Conservation (phyloP, 202 grass and related monocot species). For the Alloteropsis angusta region DNA sequence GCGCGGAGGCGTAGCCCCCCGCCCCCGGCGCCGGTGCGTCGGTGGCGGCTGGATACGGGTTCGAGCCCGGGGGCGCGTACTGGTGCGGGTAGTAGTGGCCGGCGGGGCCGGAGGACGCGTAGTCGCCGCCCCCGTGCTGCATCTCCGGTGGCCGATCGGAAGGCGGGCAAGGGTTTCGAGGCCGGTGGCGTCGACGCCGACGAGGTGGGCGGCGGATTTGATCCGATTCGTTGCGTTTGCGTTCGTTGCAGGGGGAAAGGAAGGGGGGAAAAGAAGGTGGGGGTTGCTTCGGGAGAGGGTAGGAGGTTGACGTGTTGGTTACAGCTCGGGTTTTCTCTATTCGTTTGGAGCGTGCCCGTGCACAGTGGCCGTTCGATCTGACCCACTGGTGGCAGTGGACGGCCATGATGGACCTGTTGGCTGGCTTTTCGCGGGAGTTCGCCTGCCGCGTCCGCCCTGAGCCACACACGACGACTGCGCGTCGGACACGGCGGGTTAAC, state of each 20-base stretch:
- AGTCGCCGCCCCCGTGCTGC: conserved; percentile 61
- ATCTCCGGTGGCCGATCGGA: conserved; percentile 31
- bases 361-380: conserved; percentile 7
- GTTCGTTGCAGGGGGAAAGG: conserved; percentile 26
- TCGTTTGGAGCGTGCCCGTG: neutral
- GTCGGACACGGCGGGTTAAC: conserved; percentile 14
- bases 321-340: neutral
- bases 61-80: conserved; percentile 38
- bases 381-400: neutral
- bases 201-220: conserved; percentile 11
- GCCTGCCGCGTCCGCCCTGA: neutral
- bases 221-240: conserved; percentile 24
- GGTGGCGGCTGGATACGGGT: conserved; percentile 28
- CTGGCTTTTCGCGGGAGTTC: conserved; percentile 21
- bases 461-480: neutral
- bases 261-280: conserved; percentile 8
- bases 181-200: neutral
- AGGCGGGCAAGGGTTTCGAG: neutral
- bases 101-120: conserved; percentile 31
- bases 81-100: conserved; percentile 57
- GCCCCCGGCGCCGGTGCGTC: conserved; percentile 27
- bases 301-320: conserved; percentile 17
- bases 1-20: conserved; percentile 52
- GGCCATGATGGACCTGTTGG: neutral
- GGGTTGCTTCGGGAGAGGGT: conserved; percentile 21